These are phyloP conservation scores for Penicillium coprophilum DNA, from an alignment of 495 filamentous ascomycete species.

Conservation along the genomic window DNA sequence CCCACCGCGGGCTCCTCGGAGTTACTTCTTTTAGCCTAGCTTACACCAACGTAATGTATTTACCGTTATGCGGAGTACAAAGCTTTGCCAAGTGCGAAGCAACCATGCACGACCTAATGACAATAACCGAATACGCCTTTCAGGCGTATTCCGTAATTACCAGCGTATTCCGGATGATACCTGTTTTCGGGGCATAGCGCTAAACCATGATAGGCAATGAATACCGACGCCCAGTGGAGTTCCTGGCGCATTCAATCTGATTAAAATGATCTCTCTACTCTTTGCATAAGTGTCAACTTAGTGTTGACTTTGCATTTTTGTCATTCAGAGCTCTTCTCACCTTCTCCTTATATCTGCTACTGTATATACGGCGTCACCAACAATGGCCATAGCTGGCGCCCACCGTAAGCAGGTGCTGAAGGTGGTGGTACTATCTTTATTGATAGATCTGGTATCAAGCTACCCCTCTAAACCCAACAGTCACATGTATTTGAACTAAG, in stretches of 20 bases:
- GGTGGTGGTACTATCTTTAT: conserved; percentile 70
- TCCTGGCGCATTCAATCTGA: conserved; percentile 1
- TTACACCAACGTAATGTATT: not conserved
- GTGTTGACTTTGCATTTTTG: no score
- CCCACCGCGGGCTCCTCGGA: not conserved
- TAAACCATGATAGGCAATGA: conserved; percentile 3
- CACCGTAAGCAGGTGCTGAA: conserved; percentile 78
- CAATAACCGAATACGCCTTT: not conserved
- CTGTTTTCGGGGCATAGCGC: not conserved
- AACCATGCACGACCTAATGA: not conserved
- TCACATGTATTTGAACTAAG: conserved; percentile 1
- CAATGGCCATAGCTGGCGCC: conserved; percentile 41
- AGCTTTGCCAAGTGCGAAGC: not conserved
- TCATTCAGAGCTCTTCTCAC: not conserved
- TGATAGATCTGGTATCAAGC: conserved; percentile 62
- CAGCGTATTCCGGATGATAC: not conserved
- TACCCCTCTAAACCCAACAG: not conserved
- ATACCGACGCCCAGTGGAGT: not conserved
- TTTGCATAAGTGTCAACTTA: not conserved
- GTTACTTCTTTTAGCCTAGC: not conserved
- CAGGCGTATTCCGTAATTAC: not conserved
- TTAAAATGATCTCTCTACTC: conserved; percentile 1
- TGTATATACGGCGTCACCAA: conserved; percentile 15
- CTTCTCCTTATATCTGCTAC: not conserved
- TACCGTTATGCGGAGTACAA: not conserved